Base-by-base conservation (phyloP, 495 filamentous ascomycete genomes). In the Saxispiralis lemnorum region DNA sequence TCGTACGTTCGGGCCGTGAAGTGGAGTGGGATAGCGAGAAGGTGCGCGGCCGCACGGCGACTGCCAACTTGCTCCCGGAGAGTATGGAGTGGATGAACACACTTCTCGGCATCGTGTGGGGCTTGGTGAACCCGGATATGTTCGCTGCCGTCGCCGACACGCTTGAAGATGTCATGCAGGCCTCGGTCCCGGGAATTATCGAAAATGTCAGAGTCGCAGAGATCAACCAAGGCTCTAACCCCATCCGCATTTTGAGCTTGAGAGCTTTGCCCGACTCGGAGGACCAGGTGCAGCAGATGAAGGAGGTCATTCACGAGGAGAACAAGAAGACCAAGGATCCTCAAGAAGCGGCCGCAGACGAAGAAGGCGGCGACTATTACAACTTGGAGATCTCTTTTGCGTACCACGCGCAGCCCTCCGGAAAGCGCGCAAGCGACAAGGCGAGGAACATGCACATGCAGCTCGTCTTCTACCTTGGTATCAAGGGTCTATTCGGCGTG, bases 181-280 rank as follows among this genome's bases (percentile, higher is more conserved):
- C 85, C 17, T 92, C 83, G 7, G 78, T 92, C 0, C 88, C 88
- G 0, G 78, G 76, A 0, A 65, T 94, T 31, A 81, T 95, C 39
- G 85, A 95, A 59, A 92, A 93, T 51, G 86, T 96, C 35, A 76
- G 86, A 39, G 84, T 95, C n/a, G 85, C 86, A 37, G 88, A 93
- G 53, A 94, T 96, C 52, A 83, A 83, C 50, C 88, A 94, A 59
- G 88, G 88, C 7, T 83, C 68, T 55, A 94, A 94, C 54, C 84
- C 88, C 0, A 54, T 94, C 41, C 76, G 88, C 7, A 85, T 96
- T 38, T 63, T 96, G n/a, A 89, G 82, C 53, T 63, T 96, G 48
- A 76, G 88, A 9, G 79, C 88, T 43, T 72, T 96, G 13, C 87
- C 88, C 3, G 87, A 94, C 47, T 61, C 56, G 0, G 39, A 52